phyloP scores from a whole-genome alignment of 2,329 filamentous ascomycete genomes.

The Sphaerulina vaccinii region DNA sequence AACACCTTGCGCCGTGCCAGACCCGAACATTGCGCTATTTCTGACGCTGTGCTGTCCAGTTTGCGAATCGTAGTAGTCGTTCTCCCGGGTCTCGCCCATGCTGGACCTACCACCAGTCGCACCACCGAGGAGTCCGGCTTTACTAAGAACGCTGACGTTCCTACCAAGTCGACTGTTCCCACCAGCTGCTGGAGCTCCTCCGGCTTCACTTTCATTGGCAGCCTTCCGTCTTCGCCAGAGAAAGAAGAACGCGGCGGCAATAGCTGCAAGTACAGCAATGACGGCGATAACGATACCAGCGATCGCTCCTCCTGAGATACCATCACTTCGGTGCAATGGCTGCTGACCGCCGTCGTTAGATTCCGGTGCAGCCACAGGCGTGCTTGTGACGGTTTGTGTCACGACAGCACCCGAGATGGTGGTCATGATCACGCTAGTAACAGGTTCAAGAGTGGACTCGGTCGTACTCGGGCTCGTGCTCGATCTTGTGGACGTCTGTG shows the following conservation, averaged over 20 bases:
- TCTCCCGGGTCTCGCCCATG: slow-evolving; percentile 31
- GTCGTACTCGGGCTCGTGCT: slow-evolving; percentile 26
- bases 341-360: slow-evolving; percentile 23
- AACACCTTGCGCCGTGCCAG: slow-evolving; percentile 27
- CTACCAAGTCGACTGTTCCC: slow-evolving; percentile 32
- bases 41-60: slow-evolving; percentile 33
- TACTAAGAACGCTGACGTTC: slow-evolving; percentile 51
- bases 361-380: slow-evolving; percentile 31
- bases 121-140: slow-evolving; percentile 48
- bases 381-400: slow-evolving; percentile 47
- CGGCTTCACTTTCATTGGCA: slow-evolving; percentile 15
- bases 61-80: slow-evolving; percentile 22
- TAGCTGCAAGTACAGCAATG: slow-evolving; percentile 39
- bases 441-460: slow-evolving; percentile 23
- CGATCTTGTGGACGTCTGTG: slow-evolving; percentile 12
- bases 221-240: slow-evolving; percentile 40
- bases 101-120: slow-evolving; percentile 27
- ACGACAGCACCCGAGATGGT: slow-evolving; percentile 46
- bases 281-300: slow-evolving; percentile 49
- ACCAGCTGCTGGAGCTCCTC: slow-evolving; percentile 6
- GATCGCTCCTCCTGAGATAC: slow-evolving; percentile 41
- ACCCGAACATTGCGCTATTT: slow-evolving; percentile 36
- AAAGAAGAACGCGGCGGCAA: slow-evolving; percentile 41
- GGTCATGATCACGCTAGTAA: slow-evolving; percentile 41
- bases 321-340: slow-evolving; percentile 25